These are phyloP conservation scores for Phialemoniopsis sp. DNA, from an alignment of 2,329 filamentous ascomycete species.

Conservation along the genomic window DNA sequence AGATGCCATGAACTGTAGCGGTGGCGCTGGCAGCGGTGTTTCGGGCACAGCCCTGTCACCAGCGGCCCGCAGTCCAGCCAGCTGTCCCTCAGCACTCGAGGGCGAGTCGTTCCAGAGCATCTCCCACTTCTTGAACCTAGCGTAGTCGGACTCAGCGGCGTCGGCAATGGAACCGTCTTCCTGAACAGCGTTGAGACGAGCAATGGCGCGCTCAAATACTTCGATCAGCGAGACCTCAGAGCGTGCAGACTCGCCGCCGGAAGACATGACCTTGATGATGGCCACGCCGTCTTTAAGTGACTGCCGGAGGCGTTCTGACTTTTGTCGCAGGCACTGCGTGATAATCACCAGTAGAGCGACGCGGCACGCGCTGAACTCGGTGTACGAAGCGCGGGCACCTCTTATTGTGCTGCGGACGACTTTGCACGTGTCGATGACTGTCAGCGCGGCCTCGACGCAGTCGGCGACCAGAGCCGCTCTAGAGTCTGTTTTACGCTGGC, in stretches of 20 bases:
- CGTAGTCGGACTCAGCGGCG: slow-evolving; percentile 41
- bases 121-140: slow-evolving; percentile 47
- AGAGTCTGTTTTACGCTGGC: too few relatives aligned
- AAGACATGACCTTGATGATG: slow-evolving; percentile 48
- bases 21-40: too few relatives aligned
- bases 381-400: slow-evolving; percentile 50
- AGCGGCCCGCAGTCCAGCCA: too few relatives aligned
- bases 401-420: slow-evolving; percentile 44
- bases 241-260: slow-evolving; percentile 46
- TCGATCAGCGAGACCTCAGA: slow-evolving; percentile 49
- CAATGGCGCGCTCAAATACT: slow-evolving; percentile 43
- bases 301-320: slow-evolving; percentile 20
- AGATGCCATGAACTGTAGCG: too few relatives aligned
- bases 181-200: slow-evolving; percentile 38
- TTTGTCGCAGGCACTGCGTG: slow-evolving; percentile 6
- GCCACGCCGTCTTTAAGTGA: slow-evolving; percentile 42
- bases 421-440: slow-evolving; percentile 45
- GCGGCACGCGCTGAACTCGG: slow-evolving; percentile 51
- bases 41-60: too few relatives aligned
- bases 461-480: slow-evolving; percentile 36
- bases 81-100: not conserved
- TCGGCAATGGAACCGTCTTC: slow-evolving; percentile 23
- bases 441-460: slow-evolving; percentile 47
- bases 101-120: slow-evolving; percentile 37
- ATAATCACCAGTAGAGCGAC: slow-evolving; percentile 42